These are phyloP conservation scores for Rhynchosporium graminicola DNA, from an alignment of 2,329 filamentous ascomycete genomes.

Conservation along the genomic window DNA sequence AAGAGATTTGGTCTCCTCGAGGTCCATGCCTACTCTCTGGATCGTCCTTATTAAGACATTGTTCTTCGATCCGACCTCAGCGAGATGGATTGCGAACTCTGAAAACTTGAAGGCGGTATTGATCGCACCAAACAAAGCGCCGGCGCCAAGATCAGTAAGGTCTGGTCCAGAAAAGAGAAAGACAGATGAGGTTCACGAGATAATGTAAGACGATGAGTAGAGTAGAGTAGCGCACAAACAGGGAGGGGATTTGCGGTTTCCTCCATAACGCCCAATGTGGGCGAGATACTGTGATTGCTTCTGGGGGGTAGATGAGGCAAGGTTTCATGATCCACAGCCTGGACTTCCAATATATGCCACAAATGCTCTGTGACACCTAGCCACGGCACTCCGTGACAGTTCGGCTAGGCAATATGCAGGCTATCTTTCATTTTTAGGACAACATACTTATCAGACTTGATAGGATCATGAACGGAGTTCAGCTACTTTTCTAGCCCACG, in stretches of 20 bases:
- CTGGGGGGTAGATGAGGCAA: not conserved
- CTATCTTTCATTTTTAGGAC: not conserved
- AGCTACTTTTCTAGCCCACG: not conserved
- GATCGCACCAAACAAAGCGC: constrained; percentile 19
- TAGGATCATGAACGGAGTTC: not conserved
- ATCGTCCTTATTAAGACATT: constrained; percentile 22
- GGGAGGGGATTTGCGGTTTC: not conserved
- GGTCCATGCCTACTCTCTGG: constrained; percentile 19
- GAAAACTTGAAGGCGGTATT: constrained; percentile 26
- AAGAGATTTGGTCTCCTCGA: constrained; percentile 23
- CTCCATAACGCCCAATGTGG: constrained; percentile 2
- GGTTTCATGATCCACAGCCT: not conserved
- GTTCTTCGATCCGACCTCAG: constrained; percentile 20
- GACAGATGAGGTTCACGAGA: not conserved
- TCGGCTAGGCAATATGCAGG: not conserved
- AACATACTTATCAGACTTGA: not conserved
- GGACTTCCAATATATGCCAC: constrained; percentile 5
- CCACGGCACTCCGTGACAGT: not conserved
- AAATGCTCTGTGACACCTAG: not conserved
- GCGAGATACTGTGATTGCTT: not conserved
- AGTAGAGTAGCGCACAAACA: not conserved
- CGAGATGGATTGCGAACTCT: constrained; percentile 21
- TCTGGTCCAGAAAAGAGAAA: not conserved
- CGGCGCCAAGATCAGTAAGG: constrained; percentile 7
- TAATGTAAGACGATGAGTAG: not conserved